Evolutionary conservation across 78 protist species (phyloP), one percentile per base, ranked within the genome.

Genomic region (Trichosphaerium sp.): DNA sequence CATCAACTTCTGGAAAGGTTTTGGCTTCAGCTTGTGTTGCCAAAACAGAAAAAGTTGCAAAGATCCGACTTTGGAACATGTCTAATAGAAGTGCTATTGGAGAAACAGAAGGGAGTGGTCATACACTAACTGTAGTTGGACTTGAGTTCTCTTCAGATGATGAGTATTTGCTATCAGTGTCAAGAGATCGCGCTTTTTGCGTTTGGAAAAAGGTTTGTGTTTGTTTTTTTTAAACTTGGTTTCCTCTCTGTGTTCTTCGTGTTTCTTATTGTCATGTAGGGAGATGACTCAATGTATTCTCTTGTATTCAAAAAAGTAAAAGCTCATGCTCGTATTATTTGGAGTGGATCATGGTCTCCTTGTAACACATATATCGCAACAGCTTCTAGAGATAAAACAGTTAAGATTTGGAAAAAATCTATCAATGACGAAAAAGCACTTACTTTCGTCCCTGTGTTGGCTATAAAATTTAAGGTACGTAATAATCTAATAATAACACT

Each of bases 291-390:
- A n/a, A n/a, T n/a, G n/a, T n/a, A n/a, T n/a, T n/a, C n/a, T n/a
- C n/a, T n/a, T n/a, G n/a, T n/a, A n/a, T n/a, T n/a, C 15, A 21
- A 44, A 25, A 56, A 40, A 12, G 74, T 72, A 42, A 73, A 73
- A 34, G 44, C 83, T 28, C 83, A 77, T 28, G 83, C 71, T n/a
- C 34, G 83, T 32, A 77, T 77, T 34, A 67, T 77, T 32, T 77
- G 83, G 83, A 60, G 71, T 1, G 39, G 83, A 38, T 49, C 76
- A 32, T 77, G 83, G 83, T 38, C 70, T 15, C 58, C 68, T 25
- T 70, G 69, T 35, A 76, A 77, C 28, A 34, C 32, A 18, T 68
- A n/a, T 18, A 69, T 77, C 64, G 83, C 75, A 21, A 77, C 83
- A 26, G 83, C 78, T 38, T 63, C 83, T 15, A 66, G 83, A 54